These are phyloP conservation scores for Dissophora globulifera DNA, from an alignment of 192 early-diverging fungal species.

Conservation along the genomic window DNA sequence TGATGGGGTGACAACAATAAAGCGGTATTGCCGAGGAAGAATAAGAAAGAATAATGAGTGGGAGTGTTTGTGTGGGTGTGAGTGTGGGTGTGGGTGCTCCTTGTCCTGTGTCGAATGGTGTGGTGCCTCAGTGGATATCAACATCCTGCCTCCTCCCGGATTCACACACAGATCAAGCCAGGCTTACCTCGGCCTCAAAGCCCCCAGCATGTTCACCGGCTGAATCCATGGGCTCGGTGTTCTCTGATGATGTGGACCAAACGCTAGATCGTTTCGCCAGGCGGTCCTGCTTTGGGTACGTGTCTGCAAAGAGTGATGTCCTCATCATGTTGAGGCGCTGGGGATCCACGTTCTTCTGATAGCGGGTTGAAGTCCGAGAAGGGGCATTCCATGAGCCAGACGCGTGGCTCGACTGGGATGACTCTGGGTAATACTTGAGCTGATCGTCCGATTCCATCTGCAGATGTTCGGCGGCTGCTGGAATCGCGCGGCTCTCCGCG, in stretches of 20 bases:
- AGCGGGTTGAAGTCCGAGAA: not conserved
- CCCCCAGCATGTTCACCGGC: conserved; percentile 16
- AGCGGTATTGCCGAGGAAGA: not conserved
- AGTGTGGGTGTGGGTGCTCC: not conserved
- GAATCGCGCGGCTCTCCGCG: not conserved
- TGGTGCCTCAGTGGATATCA: not conserved
- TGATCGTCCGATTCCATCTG: not conserved
- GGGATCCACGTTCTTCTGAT: conserved; percentile 22
- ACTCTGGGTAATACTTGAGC: not conserved
- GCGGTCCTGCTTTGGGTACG: conserved; percentile 6
- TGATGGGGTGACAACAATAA: not conserved
- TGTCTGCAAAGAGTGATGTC: conserved; percentile 21
- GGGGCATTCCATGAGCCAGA: too few relatives aligned
- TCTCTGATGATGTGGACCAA: conserved; percentile 36
- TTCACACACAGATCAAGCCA: conserved; percentile 22
- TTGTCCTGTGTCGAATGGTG: not conserved
- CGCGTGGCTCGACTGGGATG: not conserved
- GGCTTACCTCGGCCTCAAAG: conserved; percentile 52
- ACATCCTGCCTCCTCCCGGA: not conserved
- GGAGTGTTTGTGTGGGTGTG: not conserved
- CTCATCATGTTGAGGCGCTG: conserved; percentile 44
- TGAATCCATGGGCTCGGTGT: conserved; percentile 10
- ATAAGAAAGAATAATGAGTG: not conserved
- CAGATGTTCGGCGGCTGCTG: not conserved
- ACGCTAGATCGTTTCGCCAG: conserved; percentile 27